Base-by-base conservation (phyloP, 2,329 filamentous ascomycete genomes). In the Diaporthe vaccinii region DNA sequence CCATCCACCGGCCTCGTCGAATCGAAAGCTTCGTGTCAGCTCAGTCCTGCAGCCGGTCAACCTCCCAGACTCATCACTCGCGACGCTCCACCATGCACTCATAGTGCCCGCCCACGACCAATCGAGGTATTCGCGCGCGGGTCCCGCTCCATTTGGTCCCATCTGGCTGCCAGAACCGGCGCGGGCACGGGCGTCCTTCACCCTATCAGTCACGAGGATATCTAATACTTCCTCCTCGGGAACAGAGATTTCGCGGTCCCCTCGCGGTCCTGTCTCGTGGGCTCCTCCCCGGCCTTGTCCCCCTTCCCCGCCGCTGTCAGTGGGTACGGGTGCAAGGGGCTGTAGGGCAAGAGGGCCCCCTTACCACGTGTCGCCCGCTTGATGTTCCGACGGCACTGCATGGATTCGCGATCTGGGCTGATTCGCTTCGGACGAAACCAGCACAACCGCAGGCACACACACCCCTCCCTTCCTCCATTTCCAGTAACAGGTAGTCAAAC, bases 31-130 rank as follows among this genome's bases (percentile, higher is more conserved):
- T 61, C 31, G 61, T 73, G 75, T 76, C 72, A 76, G 75, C 75
- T 69, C 73, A 57, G 59, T 39, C 69, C 58, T 76, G 75, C 75
- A 76, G 75, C 73, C 75, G 75, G 75, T 75, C 44, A 75, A 69
- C 70, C 49, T 75, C 75, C 76, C 77, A 76, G 68, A 70, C 67
- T 78, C 72, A 75, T 80, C 80, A 85, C 79, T 85, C 85, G 76
- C 87, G 85, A 78, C 87, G 83, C 77, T 85, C 87, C 78, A 78
- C 77, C 78, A 69, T 53, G 65, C 65, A 68, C 31, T 20, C 36
- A 49, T 2, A 53, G 44, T 51, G 44, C 65, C 46, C n/a, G 65
- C 46, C 2, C 34, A 55, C 22, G 65, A 55, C 65, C 65, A 69
- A 69, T 69, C 65, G 49, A 69, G 65, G 65, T 25, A 53, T 68